Evolutionary conservation across 345 rosid species (phyloP).

Genomic region (Boechera stricta): DNA sequence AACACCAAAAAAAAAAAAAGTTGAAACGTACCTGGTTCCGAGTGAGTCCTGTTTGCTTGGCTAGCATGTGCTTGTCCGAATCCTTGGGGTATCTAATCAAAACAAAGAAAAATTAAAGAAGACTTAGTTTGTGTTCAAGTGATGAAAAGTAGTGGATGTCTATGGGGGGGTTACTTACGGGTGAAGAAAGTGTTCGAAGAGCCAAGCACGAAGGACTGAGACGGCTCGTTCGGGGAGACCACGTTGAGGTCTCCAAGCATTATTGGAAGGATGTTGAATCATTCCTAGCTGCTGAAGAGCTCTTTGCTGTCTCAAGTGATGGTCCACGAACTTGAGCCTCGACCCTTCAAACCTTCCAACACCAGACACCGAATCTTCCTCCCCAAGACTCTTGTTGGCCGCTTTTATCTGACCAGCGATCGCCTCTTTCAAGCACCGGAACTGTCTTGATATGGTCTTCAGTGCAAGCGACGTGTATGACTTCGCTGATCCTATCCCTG

Average conservation of each 20-base stretch:
- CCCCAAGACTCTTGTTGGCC: constrained; percentile 86
- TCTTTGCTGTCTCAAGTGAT: constrained; percentile 90
- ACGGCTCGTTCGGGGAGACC: constrained; percentile 96
- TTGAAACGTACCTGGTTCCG: constrained; percentile 74
- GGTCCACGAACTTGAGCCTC: constrained; percentile 89
- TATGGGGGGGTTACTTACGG: constrained; percentile 62
- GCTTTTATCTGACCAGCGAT: constrained; percentile 85
- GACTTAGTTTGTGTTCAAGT: constrained; percentile 13
- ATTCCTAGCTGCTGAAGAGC: constrained; percentile 96
- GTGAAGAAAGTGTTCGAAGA: constrained; percentile 96
- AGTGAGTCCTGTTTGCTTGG: constrained; percentile 95
- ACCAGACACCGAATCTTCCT: constrained; percentile 64
- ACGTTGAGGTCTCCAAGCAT: constrained; percentile 99
- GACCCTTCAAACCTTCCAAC: constrained; percentile 86
- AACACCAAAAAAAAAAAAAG: not conserved
- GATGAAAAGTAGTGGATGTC: not conserved
- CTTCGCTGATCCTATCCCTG: constrained; percentile 86
- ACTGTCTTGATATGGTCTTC: constrained; percentile 93
- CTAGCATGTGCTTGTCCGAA: constrained; percentile 90
- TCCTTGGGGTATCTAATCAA: constrained; percentile 89
- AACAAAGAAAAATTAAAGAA: not conserved
- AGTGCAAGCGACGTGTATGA: constrained; percentile 90
- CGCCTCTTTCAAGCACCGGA: constrained; percentile 89
- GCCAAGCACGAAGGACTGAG: constrained; percentile 98
- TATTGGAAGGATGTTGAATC: constrained; percentile 77